A percentile compares a stretch with the other conserved stretches of the same genome.
Conservation (phyloP, 2,329 filamentous ascomycete genomes). For the Aspergillus fumigatus region DNA sequence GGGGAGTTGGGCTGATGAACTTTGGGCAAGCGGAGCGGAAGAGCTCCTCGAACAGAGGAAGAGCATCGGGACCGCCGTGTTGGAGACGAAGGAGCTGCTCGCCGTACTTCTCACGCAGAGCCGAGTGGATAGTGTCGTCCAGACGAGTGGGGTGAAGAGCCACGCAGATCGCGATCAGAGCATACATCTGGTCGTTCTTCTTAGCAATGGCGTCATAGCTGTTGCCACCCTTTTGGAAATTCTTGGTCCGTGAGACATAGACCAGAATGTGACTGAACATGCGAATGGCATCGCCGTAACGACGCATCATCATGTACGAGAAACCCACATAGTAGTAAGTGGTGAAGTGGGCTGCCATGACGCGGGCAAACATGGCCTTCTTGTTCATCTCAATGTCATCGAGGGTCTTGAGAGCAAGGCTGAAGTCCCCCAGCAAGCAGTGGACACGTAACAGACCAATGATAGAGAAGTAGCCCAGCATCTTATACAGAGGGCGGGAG, state of each 20-base stretch:
- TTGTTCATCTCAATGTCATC: constrained; percentile 99
- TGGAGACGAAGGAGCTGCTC: constrained; percentile 97
- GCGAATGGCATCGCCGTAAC: constrained; percentile 97
- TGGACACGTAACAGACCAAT: constrained; percentile 95
- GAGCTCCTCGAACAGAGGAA: constrained; percentile 96
- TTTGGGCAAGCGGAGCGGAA: constrained; percentile 98
- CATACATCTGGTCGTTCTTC: constrained; percentile 99
- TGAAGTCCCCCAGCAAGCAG: constrained; percentile 95
- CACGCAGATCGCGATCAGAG: constrained; percentile 96
- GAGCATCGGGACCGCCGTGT: constrained; percentile 88
- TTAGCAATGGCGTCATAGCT: constrained; percentile 97
- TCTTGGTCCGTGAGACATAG: constrained; percentile 98
- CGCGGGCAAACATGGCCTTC: constrained; percentile 99
- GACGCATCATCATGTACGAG: constrained; percentile 99
- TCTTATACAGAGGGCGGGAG: constrained; percentile 88
- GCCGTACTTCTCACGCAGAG: constrained; percentile 96
- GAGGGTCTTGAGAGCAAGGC: constrained; percentile 94
- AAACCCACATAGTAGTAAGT: constrained; percentile 99
- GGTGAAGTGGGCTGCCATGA: constrained; percentile 99
- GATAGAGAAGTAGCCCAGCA: constrained; percentile 99
- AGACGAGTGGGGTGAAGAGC: constrained; percentile 95
- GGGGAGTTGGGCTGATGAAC: constrained; percentile 96
- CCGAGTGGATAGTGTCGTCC: constrained; percentile 98
- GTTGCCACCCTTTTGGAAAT: constrained; percentile 93
- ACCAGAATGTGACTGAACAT: constrained; percentile 99